These are phyloP conservation scores for Cutaneotrichosporon sp. DNA, from an alignment of 1,284 basidiomycete species.

Conservation along the genomic window DNA sequence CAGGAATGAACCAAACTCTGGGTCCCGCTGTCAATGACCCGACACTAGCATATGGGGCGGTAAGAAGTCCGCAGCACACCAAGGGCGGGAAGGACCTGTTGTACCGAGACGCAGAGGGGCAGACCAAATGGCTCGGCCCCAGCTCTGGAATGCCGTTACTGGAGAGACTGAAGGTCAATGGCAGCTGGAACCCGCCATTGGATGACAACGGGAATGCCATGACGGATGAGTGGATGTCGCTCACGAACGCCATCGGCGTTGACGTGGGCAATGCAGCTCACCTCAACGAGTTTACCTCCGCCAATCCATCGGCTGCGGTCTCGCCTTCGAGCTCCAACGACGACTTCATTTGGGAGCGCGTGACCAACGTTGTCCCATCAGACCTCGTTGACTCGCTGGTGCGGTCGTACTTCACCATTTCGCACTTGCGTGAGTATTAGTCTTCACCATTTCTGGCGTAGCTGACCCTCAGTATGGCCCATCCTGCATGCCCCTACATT, in stretches of 20 bases:
- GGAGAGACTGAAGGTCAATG: slow-evolving; percentile 27
- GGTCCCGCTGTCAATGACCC: slow-evolving; percentile 17
- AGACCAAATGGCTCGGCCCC: slow-evolving; percentile 36
- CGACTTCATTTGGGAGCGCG: slow-evolving; percentile 25
- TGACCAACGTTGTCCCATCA: slow-evolving; percentile 22
- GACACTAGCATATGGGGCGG: neutral
- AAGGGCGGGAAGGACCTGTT: slow-evolving; percentile 22
- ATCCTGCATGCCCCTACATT: slow-evolving; percentile 35
- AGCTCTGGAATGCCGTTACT: slow-evolving; percentile 36
- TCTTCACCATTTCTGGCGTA: neutral
- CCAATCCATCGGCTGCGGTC: slow-evolving; percentile 2
- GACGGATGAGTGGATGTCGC: slow-evolving; percentile 32
- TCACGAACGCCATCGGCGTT: slow-evolving; percentile 30
- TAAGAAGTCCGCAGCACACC: slow-evolving; percentile 3
- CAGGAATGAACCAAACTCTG: slow-evolving; percentile 13
- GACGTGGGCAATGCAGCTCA: slow-evolving; percentile 17
- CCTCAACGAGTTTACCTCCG: slow-evolving; percentile 8
- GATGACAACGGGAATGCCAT: slow-evolving; percentile 17
- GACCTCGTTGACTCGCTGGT: slow-evolving; percentile 27
- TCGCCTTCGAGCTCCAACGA: slow-evolving; percentile 17
- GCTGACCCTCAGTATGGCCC: slow-evolving; percentile 28
- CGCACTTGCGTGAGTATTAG: slow-evolving; percentile 26
- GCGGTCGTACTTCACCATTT: slow-evolving; percentile 35
- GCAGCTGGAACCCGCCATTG: slow-evolving; percentile 11
- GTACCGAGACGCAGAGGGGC: slow-evolving; percentile 29